Evolutionary conservation across 805 yeast species (phyloP), one percentile per base, ranked within the genome.

Genomic region (Barnettozyma sucrosica): DNA sequence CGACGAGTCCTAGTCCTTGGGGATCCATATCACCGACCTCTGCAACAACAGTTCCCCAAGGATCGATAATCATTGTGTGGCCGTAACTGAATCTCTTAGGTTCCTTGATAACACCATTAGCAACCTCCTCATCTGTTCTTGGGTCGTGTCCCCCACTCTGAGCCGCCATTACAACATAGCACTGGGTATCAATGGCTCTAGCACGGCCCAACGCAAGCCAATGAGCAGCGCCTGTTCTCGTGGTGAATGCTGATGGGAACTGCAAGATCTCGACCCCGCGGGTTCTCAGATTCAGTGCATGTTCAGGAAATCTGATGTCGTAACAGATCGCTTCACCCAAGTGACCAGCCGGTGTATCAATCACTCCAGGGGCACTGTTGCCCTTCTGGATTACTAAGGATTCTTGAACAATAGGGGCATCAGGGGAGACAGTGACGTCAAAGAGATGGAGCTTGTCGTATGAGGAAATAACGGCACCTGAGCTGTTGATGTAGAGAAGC

Each of bases 241-340:
- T 77, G 0, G 97, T 93, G 72, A 95, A 93, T 0, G 98, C 98
- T 23, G 95, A 83, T 0, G 99, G 98, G 57, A 71, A 92, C 3
- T 92, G 77, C 36, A 92, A 56, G 20, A 92, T 69, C 49, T 87
- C 75, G 1, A 96, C 95, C 3, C 96, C 96, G 45, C 67, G 56
- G 9, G 77, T 61, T 44, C 96, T 68, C 32, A 86, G 66, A 36
- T 81, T 66, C 32, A 84, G 57, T 1, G 93, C 81, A 42, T 86
- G 66, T 61, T 89, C 96, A 0, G 96, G 95, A 61, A 89, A 88
- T 52, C 97, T 70, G 30, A 89, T 79, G 65, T 88, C 98, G 65
- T 87, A 89, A 65, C 96, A 92, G 30, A 87, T 85, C 2, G 80
- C 85, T 10, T 77, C 64, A 0, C 95, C 96, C 6, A 88, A 66